Conservation (phyloP, 2,329 filamentous ascomycete genomes). For the Pseudocercospora pini-densiflorae region DNA sequence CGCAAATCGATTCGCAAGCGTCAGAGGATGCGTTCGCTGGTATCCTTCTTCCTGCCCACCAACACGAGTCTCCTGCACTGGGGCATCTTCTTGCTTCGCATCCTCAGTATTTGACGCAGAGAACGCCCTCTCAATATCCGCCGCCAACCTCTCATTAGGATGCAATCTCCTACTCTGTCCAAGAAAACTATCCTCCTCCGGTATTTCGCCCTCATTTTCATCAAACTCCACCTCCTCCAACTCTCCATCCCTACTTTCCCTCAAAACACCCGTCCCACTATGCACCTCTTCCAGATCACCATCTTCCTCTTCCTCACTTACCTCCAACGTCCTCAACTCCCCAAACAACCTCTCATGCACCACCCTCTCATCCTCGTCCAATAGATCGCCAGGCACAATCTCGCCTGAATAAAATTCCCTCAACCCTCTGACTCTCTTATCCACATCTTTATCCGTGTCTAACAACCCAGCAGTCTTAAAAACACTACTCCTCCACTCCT, state of each 20-base stretch:
- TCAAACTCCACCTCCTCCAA: constrained; percentile 65
- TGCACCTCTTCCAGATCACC: constrained; percentile 48
- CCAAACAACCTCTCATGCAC: constrained; percentile 85
- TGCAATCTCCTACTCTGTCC: constrained; percentile 56
- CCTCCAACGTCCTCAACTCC: constrained; percentile 54
- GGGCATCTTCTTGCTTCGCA: constrained; percentile 58
- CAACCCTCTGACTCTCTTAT: constrained; percentile 22
- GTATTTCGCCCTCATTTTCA: constrained; percentile 18
- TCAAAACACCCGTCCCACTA: constrained; percentile 50
- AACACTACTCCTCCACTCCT: constrained; percentile 28
- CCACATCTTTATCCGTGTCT: not conserved
- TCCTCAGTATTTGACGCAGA: constrained; percentile 50
- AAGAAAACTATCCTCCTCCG: constrained; percentile 24
- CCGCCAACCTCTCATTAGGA: constrained; percentile 47
- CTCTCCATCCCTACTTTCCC: constrained; percentile 49
- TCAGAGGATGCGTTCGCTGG: constrained; percentile 73
- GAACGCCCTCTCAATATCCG: constrained; percentile 44
- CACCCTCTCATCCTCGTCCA: constrained; percentile 71
- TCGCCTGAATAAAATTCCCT: constrained; percentile 54
- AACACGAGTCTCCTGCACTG: constrained; percentile 64
- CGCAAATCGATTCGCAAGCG: constrained; percentile 72
- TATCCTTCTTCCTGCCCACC: constrained; percentile 36
- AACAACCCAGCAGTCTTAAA: constrained; percentile 23
- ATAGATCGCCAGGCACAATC: constrained; percentile 70
- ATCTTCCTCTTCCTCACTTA: constrained; percentile 62